phyloP scores from a whole-genome alignment of 2,329 filamentous ascomycete species.

The Ramularia collo-cygni region DNA sequence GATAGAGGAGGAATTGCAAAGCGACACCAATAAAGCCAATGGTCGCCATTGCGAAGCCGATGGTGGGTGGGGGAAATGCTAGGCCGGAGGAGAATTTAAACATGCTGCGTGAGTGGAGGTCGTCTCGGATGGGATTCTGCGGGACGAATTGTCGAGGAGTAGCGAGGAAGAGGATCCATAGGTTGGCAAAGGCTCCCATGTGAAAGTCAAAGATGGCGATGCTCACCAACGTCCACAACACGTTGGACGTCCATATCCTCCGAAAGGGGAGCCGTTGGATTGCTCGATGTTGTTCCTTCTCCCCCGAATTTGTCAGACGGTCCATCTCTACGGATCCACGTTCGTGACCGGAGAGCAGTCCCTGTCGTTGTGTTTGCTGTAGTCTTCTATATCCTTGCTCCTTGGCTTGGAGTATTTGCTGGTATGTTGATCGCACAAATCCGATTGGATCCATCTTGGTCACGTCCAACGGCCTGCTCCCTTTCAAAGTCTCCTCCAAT shows the following conservation, averaged over 20 bases:
- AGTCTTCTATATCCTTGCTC: conserved; percentile 25
- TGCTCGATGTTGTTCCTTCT: conserved; percentile 29
- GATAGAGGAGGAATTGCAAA: conserved; percentile 66
- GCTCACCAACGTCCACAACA: conserved; percentile 52
- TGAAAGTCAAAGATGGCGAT: conserved; percentile 67
- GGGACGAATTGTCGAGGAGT: conserved; percentile 52
- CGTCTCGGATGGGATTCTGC: conserved; percentile 14
- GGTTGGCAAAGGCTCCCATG: conserved; percentile 66
- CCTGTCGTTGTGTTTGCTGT: conserved; percentile 24
- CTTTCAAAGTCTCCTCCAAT: conserved; percentile 49
- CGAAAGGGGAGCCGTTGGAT: conserved; percentile 41
- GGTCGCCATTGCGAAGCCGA: conserved; percentile 72
- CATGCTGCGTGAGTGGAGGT: conserved; percentile 30
- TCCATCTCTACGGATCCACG: conserved; percentile 27
- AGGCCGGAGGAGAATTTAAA: conserved; percentile 66
- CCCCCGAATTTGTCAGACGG: conserved; percentile 30
- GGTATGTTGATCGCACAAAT: conserved; percentile 15
- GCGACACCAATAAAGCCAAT: conserved; percentile 69
- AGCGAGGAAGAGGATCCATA: conserved; percentile 72
- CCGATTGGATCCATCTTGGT: conserved; percentile 22
- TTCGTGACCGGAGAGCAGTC: conserved; percentile 26
- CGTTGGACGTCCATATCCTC: conserved; percentile 48
- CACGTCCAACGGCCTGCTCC: conserved; percentile 22
- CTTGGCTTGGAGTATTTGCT: conserved; percentile 17
- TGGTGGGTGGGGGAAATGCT: conserved; percentile 61